Evolutionary conservation across 1,139 yeast species (phyloP).

Genomic region (Geotrichum fermentans): DNA sequence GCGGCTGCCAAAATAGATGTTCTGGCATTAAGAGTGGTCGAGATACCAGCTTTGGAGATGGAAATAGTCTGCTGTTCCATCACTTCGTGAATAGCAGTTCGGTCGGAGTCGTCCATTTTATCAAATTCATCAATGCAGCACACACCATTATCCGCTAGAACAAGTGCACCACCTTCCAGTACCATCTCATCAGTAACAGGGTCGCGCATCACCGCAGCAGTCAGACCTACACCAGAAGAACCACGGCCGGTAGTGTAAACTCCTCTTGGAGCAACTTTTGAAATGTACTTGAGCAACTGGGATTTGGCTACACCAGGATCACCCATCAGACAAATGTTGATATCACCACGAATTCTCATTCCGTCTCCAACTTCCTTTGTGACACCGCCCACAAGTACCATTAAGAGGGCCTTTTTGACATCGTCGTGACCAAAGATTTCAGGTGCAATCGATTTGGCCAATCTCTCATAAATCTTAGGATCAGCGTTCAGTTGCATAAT

Average conservation of each 20-base stretch:
- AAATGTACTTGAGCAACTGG: constrained; percentile 84
- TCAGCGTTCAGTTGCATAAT: constrained; percentile 51
- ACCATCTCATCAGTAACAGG: constrained; percentile 99
- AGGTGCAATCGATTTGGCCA: constrained; percentile 92
- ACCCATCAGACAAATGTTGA: constrained; percentile 95
- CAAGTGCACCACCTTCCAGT: constrained; percentile 96
- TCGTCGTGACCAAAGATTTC: constrained; percentile 94
- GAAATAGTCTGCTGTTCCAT: constrained; percentile 99
- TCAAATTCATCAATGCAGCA: constrained; percentile 99
- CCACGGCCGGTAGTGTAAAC: constrained; percentile 99
- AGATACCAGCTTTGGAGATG: constrained; percentile 95
- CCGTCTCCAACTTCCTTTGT: constrained; percentile 95
- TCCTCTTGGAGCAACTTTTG: constrained; percentile 93
- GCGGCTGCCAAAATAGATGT: constrained; percentile 97
- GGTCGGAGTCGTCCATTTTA: constrained; percentile 94
- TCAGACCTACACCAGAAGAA: constrained; percentile 97
- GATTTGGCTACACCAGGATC: constrained; percentile 99
- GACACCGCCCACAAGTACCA: constrained; percentile 90
- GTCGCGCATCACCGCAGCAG: constrained; percentile 98
- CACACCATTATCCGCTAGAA: constrained; percentile 94
- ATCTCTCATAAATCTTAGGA: constrained; percentile 71
- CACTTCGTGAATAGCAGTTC: constrained; percentile 98
- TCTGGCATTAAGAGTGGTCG: constrained; percentile 93
- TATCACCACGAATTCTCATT: constrained; percentile 94
- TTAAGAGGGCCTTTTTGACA: constrained; percentile 81